Evolutionary conservation across 2,329 filamentous ascomycete species (phyloP).

Genomic region (Pseudocercospora crystallina): DNA sequence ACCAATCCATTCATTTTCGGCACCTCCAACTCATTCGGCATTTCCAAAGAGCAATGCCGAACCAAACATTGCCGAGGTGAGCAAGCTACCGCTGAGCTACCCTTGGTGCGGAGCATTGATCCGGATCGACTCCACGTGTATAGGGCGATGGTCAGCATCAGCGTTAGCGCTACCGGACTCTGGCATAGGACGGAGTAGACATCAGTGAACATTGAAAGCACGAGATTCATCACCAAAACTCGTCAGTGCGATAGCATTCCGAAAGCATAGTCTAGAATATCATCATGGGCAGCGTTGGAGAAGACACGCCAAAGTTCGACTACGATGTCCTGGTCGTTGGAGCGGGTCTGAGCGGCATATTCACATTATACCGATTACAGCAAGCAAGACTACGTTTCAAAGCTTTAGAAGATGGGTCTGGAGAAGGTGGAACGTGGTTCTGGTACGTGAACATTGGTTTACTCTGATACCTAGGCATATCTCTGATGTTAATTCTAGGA

Average conservation of each 20-base stretch:
- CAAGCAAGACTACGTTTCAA: slow-evolving; percentile 40
- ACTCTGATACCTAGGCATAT: background rate
- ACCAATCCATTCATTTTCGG: too few species aligned
- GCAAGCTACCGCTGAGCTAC: too few species aligned
- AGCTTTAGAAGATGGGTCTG: slow-evolving; percentile 43
- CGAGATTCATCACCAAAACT: background rate
- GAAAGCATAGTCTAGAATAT: background rate
- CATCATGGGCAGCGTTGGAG: slow-evolving; percentile 15
- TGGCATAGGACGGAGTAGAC: background rate
- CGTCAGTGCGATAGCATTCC: background rate
- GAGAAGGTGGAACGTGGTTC: slow-evolving; percentile 49
- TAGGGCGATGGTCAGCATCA: too few species aligned
- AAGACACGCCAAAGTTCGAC: slow-evolving; percentile 5
- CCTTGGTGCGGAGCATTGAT: too few species aligned
- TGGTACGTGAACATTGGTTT: slow-evolving; percentile 11
- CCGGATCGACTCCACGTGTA: too few species aligned
- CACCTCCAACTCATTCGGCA: too few species aligned
- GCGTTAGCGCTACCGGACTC: background rate
- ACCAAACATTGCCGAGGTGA: too few species aligned
- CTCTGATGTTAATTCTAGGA: slow-evolving; percentile 35
- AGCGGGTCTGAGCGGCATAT: slow-evolving; percentile 45
- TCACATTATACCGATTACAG: slow-evolving; percentile 43
- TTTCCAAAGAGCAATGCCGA: too few species aligned
- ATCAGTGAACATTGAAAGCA: background rate
- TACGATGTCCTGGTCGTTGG: slow-evolving; percentile 44